A percentile compares a stretch with the other conserved stretches of the same genome.
These are phyloP conservation scores for Fusarium annulatum DNA, from an alignment of 2,329 filamentous ascomycete species.

Conservation along the genomic window DNA sequence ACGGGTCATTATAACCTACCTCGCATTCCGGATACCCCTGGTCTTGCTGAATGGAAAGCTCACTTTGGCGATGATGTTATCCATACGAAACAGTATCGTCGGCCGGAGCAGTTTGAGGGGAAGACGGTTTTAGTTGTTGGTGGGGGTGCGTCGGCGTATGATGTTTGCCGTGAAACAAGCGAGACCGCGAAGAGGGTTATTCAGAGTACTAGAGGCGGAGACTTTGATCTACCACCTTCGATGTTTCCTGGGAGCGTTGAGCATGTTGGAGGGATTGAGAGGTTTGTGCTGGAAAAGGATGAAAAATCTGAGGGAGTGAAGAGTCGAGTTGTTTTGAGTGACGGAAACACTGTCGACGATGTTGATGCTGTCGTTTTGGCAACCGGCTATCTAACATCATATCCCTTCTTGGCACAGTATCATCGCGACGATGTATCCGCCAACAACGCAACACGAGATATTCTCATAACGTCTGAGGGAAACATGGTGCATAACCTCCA, in stretches of 20 bases:
- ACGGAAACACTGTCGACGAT: slow-evolving; percentile 62
- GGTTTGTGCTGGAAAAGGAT: slow-evolving; percentile 50
- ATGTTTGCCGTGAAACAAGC: slow-evolving; percentile 56
- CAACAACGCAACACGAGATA: slow-evolving; percentile 60
- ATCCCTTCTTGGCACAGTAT: slow-evolving; percentile 70
- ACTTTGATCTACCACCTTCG: slow-evolving; percentile 66
- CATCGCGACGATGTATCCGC: slow-evolving; percentile 53
- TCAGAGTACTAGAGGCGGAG: slow-evolving; percentile 66
- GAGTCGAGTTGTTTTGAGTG: slow-evolving; percentile 61
- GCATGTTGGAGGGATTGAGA: slow-evolving; percentile 62
- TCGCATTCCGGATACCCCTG: slow-evolving; percentile 68
- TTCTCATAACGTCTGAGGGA: slow-evolving; percentile 72
- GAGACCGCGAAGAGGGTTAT: slow-evolving; percentile 53
- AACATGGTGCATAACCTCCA: slow-evolving; percentile 74
- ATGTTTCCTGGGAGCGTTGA: slow-evolving; percentile 65
- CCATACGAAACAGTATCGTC: slow-evolving; percentile 80
- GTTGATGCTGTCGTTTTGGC: slow-evolving; percentile 73
- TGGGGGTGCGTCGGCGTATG: slow-evolving; percentile 58
- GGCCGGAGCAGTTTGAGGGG: slow-evolving; percentile 65
- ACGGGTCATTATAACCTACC: slow-evolving; percentile 75
- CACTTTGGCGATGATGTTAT: slow-evolving; percentile 63
- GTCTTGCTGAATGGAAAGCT: slow-evolving; percentile 67
- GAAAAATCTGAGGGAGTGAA: slow-evolving; percentile 51
- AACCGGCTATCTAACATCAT: slow-evolving; percentile 75
- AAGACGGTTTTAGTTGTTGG: slow-evolving; percentile 66